Base-by-base conservation (phyloP, 2,329 filamentous ascomycete genomes). In the Trichoderma pleuroti region DNA sequence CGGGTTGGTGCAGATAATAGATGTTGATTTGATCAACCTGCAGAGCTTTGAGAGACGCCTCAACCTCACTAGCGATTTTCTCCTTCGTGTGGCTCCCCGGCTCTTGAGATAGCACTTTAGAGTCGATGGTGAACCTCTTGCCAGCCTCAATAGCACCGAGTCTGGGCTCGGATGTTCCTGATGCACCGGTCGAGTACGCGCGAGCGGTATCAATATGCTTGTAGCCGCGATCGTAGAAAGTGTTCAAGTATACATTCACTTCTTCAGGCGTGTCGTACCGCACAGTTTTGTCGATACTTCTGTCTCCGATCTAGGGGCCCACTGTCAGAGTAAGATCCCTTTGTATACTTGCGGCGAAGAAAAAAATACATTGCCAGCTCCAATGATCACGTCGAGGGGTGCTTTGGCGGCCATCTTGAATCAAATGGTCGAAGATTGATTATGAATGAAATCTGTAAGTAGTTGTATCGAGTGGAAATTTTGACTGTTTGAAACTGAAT, bases 101-200 rank as follows among this genome's bases (percentile, higher is more conserved):
- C 42, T 62, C 57, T n/a, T 61, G 14, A 1, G 75, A 76, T 6
- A 56, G 28, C n/a, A 81, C 76, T 71, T 83, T 83, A 18, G 80
- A 81, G 68, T 81, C 76, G n/a, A 83, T 78, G 1, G 54, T 69
- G 65, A 82, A 81, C 3, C 73, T 71, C 5, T 77, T 73, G 1
- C 76, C 77, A 0, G 78, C 79, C 3, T 61, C 72, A 34, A 72
- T 77, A 5, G 70, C 73, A 0, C 77, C 81, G 2, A 82, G 73
- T 7, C 76, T 75, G 3, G 73, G 73, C 73, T 83, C 82, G 0
- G 76, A 77, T 2, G 72, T 75, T 6, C 75, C 75, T 0, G 74
- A 74, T 1, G 76, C 76, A 0, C 71, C 52, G 4, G 68, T 62
- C 2, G 68, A 70, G 26, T 71, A 71, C n/a, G 8, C 1, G 4